phyloP scores from a whole-genome alignment of 352 stramenopile species.

The Phytophthora ohioensis region DNA sequence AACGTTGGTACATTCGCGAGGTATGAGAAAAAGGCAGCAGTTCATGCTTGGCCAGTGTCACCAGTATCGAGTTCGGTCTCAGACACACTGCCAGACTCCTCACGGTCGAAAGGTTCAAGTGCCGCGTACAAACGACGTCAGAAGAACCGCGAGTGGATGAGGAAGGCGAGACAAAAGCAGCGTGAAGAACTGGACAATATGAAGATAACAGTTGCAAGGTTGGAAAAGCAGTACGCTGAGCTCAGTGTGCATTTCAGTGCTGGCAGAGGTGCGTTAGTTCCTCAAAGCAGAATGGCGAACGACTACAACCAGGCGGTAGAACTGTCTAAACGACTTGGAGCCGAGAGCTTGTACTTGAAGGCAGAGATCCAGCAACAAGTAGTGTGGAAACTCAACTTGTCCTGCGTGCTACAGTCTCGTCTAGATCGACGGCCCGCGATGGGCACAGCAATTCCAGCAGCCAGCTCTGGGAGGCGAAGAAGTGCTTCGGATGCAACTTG shows the following conservation, averaged over 20 bases:
- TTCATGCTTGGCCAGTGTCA: slow-evolving; percentile 1
- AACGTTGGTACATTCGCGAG: not conserved
- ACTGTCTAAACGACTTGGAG: slow-evolving; percentile 39
- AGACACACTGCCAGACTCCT: not conserved
- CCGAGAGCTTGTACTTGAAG: slow-evolving; percentile 56
- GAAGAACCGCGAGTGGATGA: slow-evolving; percentile 60
- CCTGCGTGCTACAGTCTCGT: slow-evolving; percentile 38
- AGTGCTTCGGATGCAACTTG: slow-evolving; percentile 25
- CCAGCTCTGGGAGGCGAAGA: slow-evolving; percentile 14
- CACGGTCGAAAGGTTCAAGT: slow-evolving; percentile 19
- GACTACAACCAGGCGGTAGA: slow-evolving; percentile 40
- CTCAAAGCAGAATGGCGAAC: not conserved
- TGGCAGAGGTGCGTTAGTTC: not conserved
- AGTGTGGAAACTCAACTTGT: slow-evolving; percentile 44
- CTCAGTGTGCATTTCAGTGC: slow-evolving; percentile 36
- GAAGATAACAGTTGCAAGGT: slow-evolving; percentile 39
- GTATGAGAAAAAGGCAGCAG: not conserved
- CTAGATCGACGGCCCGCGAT: slow-evolving; percentile 18
- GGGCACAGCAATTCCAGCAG: slow-evolving; percentile 31
- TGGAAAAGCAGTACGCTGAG: slow-evolving; percentile 46
- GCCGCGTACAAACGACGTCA: slow-evolving; percentile 32
- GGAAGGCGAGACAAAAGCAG: slow-evolving; percentile 40
- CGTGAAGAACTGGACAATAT: slow-evolving; percentile 45
- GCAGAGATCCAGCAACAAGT: slow-evolving; percentile 46
- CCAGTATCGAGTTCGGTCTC: not conserved